Evolutionary conservation across 352 stramenopile species (phyloP).

Genomic region (Globisporangium orthogonon): DNA sequence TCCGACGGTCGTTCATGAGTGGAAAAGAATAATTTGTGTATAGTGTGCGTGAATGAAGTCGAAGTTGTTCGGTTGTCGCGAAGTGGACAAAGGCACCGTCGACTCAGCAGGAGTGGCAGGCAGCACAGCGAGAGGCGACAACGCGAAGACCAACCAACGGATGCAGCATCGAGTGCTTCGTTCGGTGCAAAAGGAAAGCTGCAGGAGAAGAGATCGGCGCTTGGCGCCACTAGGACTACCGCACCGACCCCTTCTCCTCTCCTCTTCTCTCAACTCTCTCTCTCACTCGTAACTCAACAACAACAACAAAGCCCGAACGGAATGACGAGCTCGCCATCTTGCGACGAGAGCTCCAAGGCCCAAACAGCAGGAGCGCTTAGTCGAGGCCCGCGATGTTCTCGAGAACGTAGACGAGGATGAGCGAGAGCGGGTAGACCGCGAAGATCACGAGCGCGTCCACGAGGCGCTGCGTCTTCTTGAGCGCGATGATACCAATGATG

Average conservation of each 20-base stretch:
- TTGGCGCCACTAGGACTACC: not conserved
- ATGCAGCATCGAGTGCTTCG: not conserved
- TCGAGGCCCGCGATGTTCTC: slow-evolving; percentile 90
- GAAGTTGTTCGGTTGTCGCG: no score
- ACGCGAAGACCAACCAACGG: not conserved
- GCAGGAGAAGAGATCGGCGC: no score
- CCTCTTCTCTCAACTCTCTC: not conserved
- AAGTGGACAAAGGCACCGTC: no score
- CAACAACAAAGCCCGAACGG: not conserved
- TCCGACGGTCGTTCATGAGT: not conserved
- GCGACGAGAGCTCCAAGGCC: no score
- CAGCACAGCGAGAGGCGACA: not conserved
- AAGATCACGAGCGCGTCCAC: slow-evolving; percentile 80
- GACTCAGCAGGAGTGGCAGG: no score
- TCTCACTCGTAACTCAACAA: not conserved
- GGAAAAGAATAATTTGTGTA: not conserved
- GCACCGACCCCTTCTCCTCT: not conserved
- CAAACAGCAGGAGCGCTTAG: slow-evolving; percentile 30
- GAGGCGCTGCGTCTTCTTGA: slow-evolving; percentile 88
- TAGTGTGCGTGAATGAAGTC: not conserved
- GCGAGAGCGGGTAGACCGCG: slow-evolving; percentile 90
- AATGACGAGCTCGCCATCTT: not conserved
- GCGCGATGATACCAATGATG: slow-evolving; percentile 71
- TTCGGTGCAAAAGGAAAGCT: not conserved
- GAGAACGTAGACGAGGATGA: slow-evolving; percentile 90